Conservation (phyloP, 2,329 filamentous ascomycete species). For the Aspergillus neoniger region DNA sequence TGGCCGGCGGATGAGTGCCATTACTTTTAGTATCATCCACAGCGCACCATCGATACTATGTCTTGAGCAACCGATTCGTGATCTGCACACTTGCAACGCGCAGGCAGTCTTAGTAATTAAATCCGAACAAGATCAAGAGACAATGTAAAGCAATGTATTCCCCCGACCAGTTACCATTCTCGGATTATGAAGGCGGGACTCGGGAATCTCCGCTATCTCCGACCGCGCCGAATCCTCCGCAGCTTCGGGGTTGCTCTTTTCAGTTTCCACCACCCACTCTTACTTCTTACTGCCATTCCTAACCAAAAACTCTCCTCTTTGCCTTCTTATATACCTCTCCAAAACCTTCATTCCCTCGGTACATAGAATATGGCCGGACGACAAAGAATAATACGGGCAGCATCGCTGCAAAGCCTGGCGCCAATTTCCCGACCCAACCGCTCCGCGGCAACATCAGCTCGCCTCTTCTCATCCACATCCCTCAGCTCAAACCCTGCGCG, state of each 20-base stretch:
- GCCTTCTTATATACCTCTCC: no score
- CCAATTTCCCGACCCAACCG: conserved; percentile 1
- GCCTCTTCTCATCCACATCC: conserved; percentile 27
- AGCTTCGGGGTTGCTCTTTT: neutral
- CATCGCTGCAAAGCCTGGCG: neutral
- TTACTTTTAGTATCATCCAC: no score
- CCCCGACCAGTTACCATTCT: neutral
- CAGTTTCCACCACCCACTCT: neutral
- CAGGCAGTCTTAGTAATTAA: neutral
- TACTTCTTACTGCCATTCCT: neutral
- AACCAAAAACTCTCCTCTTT: neutral
- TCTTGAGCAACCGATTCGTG: no score
- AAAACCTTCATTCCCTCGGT: neutral
- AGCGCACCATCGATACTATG: no score
- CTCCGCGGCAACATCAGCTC: conserved; percentile 7
- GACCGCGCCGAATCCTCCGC: neutral
- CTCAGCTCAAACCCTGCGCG: conserved; percentile 23
- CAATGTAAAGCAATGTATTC: neutral
- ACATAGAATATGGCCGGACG: neutral
- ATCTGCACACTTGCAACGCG: no score
- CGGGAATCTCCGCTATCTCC: conserved; percentile 2
- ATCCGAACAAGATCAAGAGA: neutral
- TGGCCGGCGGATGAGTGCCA: no score
- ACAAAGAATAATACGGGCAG: neutral
- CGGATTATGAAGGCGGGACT: conserved; percentile 5